Conservation (phyloP, 352 stramenopile species). For the Phytophthora multivora region DNA sequence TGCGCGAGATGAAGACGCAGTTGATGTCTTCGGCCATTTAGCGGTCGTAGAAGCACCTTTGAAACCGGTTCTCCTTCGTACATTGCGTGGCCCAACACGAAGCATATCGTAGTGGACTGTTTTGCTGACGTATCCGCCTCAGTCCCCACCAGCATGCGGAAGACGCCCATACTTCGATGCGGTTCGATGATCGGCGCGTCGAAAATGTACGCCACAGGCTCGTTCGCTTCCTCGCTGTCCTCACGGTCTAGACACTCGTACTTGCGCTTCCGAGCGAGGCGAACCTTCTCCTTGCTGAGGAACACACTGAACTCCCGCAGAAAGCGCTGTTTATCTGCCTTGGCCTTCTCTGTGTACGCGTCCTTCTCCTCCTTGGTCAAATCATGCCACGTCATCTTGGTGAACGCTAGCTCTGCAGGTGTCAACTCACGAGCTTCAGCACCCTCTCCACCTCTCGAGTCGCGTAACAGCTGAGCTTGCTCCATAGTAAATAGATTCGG, state of each 20-base stretch:
- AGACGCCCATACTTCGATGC: constrained; percentile 45
- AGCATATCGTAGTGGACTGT: constrained; percentile 73
- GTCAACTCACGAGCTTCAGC: constrained; percentile 29
- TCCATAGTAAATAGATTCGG: constrained; percentile 78
- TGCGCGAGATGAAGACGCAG: constrained; percentile 81
- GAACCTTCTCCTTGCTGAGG: constrained; percentile 50
- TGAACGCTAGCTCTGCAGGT: constrained; percentile 31
- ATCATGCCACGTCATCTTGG: constrained; percentile 49
- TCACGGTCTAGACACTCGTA: constrained; percentile 48
- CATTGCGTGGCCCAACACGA: constrained; percentile 71
- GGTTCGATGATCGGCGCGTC: constrained; percentile 76
- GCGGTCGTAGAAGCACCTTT: constrained; percentile 80
- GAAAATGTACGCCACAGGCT: constrained; percentile 80
- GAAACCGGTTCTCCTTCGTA: constrained; percentile 67
- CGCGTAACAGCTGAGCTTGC: constrained; percentile 45
- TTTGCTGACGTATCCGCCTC: constrained; percentile 40
- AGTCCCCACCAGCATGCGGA: constrained; percentile 74
- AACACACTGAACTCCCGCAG: constrained; percentile 57
- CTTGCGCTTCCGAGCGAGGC: constrained; percentile 51
- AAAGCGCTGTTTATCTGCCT: constrained; percentile 60
- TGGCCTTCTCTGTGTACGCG: constrained; percentile 45
- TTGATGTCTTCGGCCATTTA: constrained; percentile 85
- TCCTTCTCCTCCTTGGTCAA: constrained; percentile 52
- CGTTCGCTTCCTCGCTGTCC: constrained; percentile 24
- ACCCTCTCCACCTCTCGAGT: constrained; percentile 10